These are phyloP conservation scores for Juglanconis oblonga DNA, from an alignment of 2,329 filamentous ascomycete genomes.

Conservation along the genomic window DNA sequence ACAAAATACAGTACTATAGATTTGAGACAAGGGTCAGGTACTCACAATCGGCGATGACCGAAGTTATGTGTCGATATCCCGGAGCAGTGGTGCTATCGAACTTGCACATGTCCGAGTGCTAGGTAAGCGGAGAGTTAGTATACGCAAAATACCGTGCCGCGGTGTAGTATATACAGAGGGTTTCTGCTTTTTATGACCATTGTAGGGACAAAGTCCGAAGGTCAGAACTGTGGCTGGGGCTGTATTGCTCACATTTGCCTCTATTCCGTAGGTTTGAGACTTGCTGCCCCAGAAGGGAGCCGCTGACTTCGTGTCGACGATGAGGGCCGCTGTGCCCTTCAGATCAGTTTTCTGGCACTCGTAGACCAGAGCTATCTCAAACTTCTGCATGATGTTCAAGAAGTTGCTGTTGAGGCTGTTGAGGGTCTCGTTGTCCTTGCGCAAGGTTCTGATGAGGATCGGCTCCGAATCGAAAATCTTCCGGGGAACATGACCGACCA, in stretches of 20 bases:
- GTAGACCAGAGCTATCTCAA: slow-evolving; percentile 73
- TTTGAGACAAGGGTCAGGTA: neutral
- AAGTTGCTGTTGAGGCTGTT: slow-evolving; percentile 74
- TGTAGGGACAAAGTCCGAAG: neutral
- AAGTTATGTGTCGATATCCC: slow-evolving; percentile 56
- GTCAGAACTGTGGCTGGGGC: neutral
- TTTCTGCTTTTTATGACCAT: neutral
- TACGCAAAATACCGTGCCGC: neutral
- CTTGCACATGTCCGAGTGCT: slow-evolving; percentile 70
- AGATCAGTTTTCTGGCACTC: slow-evolving; percentile 71
- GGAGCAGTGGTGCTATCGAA: slow-evolving; percentile 63
- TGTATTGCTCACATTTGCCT: slow-evolving; percentile 44
- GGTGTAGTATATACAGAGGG: neutral
- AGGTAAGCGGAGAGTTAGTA: neutral
- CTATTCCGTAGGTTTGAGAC: slow-evolving; percentile 71
- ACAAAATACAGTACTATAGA: neutral
- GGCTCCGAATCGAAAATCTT: slow-evolving; percentile 66
- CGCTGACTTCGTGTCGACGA: slow-evolving; percentile 70
- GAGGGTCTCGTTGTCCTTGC: slow-evolving; percentile 69
- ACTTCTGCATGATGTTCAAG: slow-evolving; percentile 66
- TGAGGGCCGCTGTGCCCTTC: slow-evolving; percentile 52
- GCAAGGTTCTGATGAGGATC: slow-evolving; percentile 67
- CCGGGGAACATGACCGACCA: slow-evolving; percentile 63
- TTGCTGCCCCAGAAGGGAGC: slow-evolving; percentile 68
- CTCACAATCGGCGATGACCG: slow-evolving; percentile 42